Conservation (phyloP, 129 eudicot species). For the Chrysanthemum seticuspe region DNA sequence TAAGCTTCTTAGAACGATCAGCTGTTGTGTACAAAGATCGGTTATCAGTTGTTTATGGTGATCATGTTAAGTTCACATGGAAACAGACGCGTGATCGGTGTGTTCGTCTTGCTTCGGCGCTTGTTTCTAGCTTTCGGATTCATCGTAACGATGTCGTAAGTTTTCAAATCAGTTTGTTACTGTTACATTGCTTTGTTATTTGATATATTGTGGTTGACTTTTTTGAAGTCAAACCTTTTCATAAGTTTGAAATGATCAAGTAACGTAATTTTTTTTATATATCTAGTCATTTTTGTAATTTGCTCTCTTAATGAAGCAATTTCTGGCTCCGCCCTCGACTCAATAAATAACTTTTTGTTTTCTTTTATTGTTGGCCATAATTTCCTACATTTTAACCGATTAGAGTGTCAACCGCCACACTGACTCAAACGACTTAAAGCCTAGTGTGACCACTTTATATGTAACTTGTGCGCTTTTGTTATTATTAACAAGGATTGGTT, state of each 20-base stretch:
- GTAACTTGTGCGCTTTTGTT: no score
- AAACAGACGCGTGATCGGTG: constrained; percentile 35
- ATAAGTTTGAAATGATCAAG: no score
- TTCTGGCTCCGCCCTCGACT: neutral
- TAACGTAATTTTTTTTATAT: no score
- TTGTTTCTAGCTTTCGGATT: constrained; percentile 23
- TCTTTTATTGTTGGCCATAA: no score
- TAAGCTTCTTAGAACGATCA: constrained; percentile 60
- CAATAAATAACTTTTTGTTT: no score
- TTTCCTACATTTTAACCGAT: no score
- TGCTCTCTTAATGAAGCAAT: no score
- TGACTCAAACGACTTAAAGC: no score
- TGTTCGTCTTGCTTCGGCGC: constrained; percentile 32
- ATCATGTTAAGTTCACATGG: constrained; percentile 35
- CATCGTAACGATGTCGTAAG: constrained; percentile 32
- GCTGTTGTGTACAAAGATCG: constrained; percentile 46
- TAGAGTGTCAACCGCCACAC: no score
- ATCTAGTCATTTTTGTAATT: no score
- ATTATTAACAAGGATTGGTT: no score
- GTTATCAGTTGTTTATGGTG: constrained; percentile 37
- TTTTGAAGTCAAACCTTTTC: neutral
- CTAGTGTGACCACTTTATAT: no score
- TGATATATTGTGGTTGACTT: neutral
- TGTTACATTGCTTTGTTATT: neutral
- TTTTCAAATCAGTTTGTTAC: neutral